Conservation (phyloP, 1,139 yeast species). For the Lizanozyma gosingica region DNA sequence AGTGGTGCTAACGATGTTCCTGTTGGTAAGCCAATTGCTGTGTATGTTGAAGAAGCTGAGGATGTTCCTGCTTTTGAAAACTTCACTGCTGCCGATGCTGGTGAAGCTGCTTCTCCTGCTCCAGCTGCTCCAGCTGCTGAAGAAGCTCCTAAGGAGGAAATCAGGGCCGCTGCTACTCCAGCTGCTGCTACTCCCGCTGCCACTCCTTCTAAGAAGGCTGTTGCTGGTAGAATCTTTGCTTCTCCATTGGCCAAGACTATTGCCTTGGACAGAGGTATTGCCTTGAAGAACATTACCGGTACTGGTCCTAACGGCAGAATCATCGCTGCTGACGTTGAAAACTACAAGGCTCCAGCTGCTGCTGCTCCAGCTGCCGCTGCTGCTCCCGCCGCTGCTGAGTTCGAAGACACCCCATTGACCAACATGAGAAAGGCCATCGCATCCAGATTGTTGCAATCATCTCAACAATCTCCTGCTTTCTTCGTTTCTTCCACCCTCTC, state of each 20-base stretch:
- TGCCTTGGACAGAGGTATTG: conserved; percentile 88
- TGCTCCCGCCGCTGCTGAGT: conserved; percentile 47
- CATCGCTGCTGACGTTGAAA: conserved; percentile 82
- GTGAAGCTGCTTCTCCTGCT: conserved; percentile 39
- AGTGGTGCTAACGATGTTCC: conserved; percentile 88
- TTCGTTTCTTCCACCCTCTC: conserved; percentile 81
- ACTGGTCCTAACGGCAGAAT: conserved; percentile 95
- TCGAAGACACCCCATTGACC: conserved; percentile 78
- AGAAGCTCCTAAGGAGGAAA: conserved; percentile 14
- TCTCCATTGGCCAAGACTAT: conserved; percentile 92
- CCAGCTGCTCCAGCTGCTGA: conserved; percentile 25
- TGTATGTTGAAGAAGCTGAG: conserved; percentile 78
- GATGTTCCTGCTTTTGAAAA: conserved; percentile 84
- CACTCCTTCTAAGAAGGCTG: conserved; percentile 15
- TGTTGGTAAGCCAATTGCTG: conserved; percentile 94
- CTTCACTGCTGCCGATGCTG: conserved; percentile 81
- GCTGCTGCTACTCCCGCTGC: conserved; percentile 17
- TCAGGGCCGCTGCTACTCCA: conserved; percentile 16
- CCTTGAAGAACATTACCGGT: conserved; percentile 79
- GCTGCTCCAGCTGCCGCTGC: conserved; percentile 38
- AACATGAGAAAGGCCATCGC: conserved; percentile 95
- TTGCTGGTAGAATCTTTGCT: conserved; percentile 71
- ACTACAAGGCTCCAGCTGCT: conserved; percentile 39
- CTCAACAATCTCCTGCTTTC: conserved; percentile 83
- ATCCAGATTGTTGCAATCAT: conserved; percentile 76